These are phyloP conservation scores for Luzula sylvatica DNA, from an alignment of 176 grass and related monocot species.

Conservation along the genomic window DNA sequence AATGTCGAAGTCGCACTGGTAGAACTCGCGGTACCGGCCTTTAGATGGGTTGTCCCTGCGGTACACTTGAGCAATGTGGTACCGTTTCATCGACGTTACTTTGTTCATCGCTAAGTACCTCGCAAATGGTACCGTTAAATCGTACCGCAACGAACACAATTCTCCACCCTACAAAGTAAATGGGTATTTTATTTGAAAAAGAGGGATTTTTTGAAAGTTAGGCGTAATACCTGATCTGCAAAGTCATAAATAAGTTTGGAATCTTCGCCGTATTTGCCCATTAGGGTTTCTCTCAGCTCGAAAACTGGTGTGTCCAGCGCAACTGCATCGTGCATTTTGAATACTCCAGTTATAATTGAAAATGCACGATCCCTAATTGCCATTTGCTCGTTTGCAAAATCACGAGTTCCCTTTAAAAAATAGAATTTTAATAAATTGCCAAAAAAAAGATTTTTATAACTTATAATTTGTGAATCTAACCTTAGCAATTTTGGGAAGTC, in stretches of 20 bases:
- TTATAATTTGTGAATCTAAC: no score
- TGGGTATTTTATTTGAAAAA: no score
- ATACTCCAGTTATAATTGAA: conserved; percentile 81
- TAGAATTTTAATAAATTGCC: not conserved
- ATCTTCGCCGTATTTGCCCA: conserved; percentile 99
- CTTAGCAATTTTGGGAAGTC: conserved; percentile 98
- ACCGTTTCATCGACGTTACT: conserved; percentile 67
- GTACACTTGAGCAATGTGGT: conserved; percentile 98
- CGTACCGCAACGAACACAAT: conserved; percentile 92
- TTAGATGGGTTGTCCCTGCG: conserved; percentile 98
- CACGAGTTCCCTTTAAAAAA: conserved; percentile 67
- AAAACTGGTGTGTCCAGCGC: conserved; percentile 95
- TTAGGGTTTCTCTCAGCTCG: conserved; percentile 95
- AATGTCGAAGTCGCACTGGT: conserved; percentile 97
- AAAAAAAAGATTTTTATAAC: not conserved
- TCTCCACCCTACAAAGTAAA: conserved; percentile 58
- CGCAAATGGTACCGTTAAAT: conserved; percentile 94
- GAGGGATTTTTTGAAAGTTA: not conserved
- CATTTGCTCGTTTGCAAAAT: conserved; percentile 97
- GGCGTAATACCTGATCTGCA: conserved; percentile 71
- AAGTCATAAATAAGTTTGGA: conserved; percentile 96
- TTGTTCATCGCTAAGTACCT: conserved; percentile 91
- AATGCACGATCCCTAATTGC: conserved; percentile 87
- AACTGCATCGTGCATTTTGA: conserved; percentile 94
- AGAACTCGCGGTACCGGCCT: conserved; percentile 91